These are phyloP conservation scores for Pythium sp. DNA, from an alignment of 352 stramenopile genomes.

Conservation along the genomic window DNA sequence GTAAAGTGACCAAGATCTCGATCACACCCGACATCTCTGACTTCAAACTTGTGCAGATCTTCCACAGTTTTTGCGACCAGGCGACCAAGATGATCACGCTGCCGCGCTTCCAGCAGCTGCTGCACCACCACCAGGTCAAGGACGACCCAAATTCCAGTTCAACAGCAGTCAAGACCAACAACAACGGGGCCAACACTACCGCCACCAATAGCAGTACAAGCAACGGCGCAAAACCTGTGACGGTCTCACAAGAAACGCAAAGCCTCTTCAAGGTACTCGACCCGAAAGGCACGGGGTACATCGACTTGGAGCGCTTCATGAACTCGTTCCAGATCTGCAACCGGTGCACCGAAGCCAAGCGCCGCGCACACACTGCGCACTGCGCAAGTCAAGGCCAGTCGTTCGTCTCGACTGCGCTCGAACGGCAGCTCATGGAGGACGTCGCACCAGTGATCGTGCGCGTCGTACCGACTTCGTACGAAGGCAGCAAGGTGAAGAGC, in stretches of 20 bases:
- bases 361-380: conserved; percentile 51
- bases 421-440: conserved; percentile 74
- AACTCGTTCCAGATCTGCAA: conserved; percentile 88
- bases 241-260: conserved; percentile 40
- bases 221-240: conserved; percentile 11
- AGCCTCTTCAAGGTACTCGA: conserved; percentile 59
- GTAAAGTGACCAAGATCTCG: conserved; percentile 49
- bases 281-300: conserved; percentile 31
- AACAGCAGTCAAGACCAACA: background rate
- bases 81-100: conserved; percentile 47
- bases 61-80: conserved; percentile 77
- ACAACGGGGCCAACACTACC: background rate
- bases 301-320: conserved; percentile 78
- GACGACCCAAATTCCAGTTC: conserved; percentile 29
- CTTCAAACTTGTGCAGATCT: conserved; percentile 87
- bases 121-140: conserved; percentile 67
- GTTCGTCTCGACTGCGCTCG: conserved; percentile 45
- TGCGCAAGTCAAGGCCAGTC: conserved; percentile 53
- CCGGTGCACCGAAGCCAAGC: conserved; percentile 76
- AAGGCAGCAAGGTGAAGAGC: conserved; percentile 80
- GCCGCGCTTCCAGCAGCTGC: conserved; percentile 56
- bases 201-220: conserved; percentile 6
- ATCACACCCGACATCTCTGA: conserved; percentile 79
- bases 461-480: conserved; percentile 61
- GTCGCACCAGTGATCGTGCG: conserved; percentile 74